Evolutionary conservation across 208 protist species (phyloP).

Genomic region (Borovskyia barvae): DNA sequence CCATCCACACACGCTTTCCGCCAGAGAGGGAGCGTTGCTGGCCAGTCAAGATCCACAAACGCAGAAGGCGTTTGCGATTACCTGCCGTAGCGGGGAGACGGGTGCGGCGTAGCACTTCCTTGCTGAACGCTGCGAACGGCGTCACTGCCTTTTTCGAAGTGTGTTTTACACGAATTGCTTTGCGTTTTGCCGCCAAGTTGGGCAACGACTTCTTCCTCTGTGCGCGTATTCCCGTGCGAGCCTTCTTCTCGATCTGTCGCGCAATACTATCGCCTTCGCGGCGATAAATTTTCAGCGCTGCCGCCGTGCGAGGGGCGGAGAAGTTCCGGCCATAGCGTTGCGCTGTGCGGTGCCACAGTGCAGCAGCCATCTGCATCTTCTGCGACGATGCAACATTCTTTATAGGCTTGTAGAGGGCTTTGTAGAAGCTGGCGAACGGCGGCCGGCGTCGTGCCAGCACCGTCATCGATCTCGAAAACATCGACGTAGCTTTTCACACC

Average conservation of each 20-base stretch:
- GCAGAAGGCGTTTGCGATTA: conserved; percentile 14
- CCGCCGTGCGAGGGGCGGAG: conserved; percentile 13
- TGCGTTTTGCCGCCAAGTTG: conserved; percentile 1
- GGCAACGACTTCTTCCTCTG: background rate
- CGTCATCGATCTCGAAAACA: conserved; percentile 22
- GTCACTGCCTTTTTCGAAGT: background rate
- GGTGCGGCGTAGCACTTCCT: conserved; percentile 18
- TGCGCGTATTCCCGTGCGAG: background rate
- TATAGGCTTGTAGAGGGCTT: conserved; percentile 1
- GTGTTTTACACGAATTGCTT: background rate
- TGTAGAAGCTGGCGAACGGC: conserved; percentile 29
- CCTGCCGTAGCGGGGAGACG: conserved; percentile 7
- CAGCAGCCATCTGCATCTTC: conserved; percentile 13
- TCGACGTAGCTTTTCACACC: too few species aligned
- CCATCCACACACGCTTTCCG: conserved; percentile 23
- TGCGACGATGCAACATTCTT: background rate
- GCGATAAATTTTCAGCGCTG: conserved; percentile 15
- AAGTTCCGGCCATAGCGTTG: conserved; percentile 16
- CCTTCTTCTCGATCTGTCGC: background rate
- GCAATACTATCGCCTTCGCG: background rate
- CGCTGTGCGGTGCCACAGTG: conserved; percentile 16
- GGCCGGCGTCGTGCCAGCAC: conserved; percentile 16
- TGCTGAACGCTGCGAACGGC: conserved; percentile 23
- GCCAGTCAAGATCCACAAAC: conserved; percentile 27
- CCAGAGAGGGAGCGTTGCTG: conserved; percentile 16